Conservation (phyloP, 805 yeast species). For the Candida piceae region DNA sequence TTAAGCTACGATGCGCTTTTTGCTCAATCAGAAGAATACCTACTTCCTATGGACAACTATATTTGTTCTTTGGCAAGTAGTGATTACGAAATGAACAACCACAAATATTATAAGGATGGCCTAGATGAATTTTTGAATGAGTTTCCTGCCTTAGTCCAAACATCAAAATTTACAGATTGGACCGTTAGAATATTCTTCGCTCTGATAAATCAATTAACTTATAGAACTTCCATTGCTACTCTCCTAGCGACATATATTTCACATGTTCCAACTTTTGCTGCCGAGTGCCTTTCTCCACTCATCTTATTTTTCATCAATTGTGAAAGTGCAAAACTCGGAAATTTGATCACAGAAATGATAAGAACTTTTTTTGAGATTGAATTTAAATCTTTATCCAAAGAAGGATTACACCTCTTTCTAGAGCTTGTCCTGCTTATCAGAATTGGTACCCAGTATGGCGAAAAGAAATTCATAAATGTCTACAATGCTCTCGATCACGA, state of each 20-base stretch:
- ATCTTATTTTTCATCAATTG: slow-evolving; percentile 24
- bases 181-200: slow-evolving; percentile 29
- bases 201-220: slow-evolving; percentile 30
- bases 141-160: slow-evolving; percentile 10
- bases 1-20: slow-evolving; percentile 22
- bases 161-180: slow-evolving; percentile 26
- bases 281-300: slow-evolving; percentile 24
- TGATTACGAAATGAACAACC: slow-evolving; percentile 15
- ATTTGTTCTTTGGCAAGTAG: slow-evolving; percentile 30
- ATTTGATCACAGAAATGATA: slow-evolving; percentile 16
- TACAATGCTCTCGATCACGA: slow-evolving; percentile 29
- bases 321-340: slow-evolving; percentile 16
- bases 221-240: slow-evolving; percentile 27
- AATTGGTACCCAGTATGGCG: slow-evolving; percentile 32
- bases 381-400: slow-evolving; percentile 3
- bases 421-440: slow-evolving; percentile 34
- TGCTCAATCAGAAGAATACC: slow-evolving; percentile 12
- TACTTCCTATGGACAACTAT: slow-evolving; percentile 33
- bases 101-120: slow-evolving; percentile 8
- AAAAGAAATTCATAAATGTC: slow-evolving; percentile 25
- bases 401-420: slow-evolving; percentile 21
- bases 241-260: slow-evolving; percentile 31
- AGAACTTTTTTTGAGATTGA: slow-evolving; percentile 19
- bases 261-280: slow-evolving; percentile 24
- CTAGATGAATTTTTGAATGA: slow-evolving; percentile 11